Evolutionary conservation across 305 asterid genomes (phyloP).

Genomic region (Rubia balearica): DNA sequence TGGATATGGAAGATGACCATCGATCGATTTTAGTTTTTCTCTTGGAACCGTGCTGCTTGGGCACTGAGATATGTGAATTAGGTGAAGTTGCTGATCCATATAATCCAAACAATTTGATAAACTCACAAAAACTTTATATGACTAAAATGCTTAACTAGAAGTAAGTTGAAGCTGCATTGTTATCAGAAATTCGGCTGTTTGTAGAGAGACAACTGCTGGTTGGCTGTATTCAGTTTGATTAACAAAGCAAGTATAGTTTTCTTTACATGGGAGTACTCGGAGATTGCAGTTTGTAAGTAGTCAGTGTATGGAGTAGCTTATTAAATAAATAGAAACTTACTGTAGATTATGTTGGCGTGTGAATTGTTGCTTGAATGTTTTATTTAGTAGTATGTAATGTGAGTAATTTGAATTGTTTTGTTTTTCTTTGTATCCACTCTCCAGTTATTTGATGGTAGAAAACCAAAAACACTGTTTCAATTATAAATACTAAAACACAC

Average conservation of each 20-base stretch:
- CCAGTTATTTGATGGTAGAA: neutral
- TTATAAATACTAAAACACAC: neutral
- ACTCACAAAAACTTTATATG: neutral
- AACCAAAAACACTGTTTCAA: neutral
- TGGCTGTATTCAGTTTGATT: no score
- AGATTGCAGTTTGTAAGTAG: neutral
- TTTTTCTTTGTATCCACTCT: neutral
- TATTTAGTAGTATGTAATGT: neutral
- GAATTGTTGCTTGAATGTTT: neutral
- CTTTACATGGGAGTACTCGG: no score
- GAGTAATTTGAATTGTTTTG: neutral
- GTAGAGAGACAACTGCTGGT: neutral
- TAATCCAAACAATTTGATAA: no score
- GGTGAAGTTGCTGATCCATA: neutral
- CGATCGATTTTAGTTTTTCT: neutral
- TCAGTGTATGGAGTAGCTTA: neutral
- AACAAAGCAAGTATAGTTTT: no score
- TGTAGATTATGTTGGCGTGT: neutral
- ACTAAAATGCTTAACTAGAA: no score
- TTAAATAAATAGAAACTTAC: neutral
- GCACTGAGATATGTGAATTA: neutral
- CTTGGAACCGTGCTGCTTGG: neutral
- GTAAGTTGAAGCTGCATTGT: no score
- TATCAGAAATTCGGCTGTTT: neutral
- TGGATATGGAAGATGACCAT: neutral